Evolutionary conservation across 2,329 filamentous ascomycete genomes (phyloP), one percentile per base, ranked within the genome.

Genomic region (Cladosporium sp.): DNA sequence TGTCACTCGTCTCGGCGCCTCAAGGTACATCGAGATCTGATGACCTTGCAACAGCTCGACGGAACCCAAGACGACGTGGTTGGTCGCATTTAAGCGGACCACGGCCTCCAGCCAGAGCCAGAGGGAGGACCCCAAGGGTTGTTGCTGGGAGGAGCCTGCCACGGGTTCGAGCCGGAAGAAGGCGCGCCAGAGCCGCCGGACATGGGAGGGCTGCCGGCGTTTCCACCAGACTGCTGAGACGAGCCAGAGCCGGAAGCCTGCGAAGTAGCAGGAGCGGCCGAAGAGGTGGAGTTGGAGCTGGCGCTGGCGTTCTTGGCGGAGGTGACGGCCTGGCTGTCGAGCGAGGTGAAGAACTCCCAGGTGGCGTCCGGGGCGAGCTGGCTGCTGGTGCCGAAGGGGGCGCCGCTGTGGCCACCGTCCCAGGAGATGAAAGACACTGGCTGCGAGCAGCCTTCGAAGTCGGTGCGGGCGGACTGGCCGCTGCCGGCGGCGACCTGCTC

Each of bases 341-440:
- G 48, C 2, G 16, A 9, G 13, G 48, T 43, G 40, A 50, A 52
- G 49, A 52, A 52, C 14, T 45, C 43, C 49, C 49, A 52, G 9
- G 49, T 52, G 3, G 42, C 49, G 42, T 52, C 42, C 13, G 49
- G 49, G 9, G 49, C 49, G 18, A 33, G 31, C 14, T 37, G 37
- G 34, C 19, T 40, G 37, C 33, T 18, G 13, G 40, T 16, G 3
- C 46, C 46, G 13, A 42, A 34, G n/a, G 49, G 42, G 14, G 42
- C 42, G 31, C 42, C 49, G n/a, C 16, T 19, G 43, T 52, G 49
- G 37, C 37, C 49, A 9, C 42, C 49, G 19, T 46, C 49, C 49
- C 49, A 52, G 9, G 49, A 16, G 37, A 52, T 52, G 49, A 52
- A 46, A 22, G 49, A 45, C 18, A 52, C 49, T 6, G 49, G 49